Conservation (phyloP, 306 rosid genomes). For the Rosa multiflora region DNA sequence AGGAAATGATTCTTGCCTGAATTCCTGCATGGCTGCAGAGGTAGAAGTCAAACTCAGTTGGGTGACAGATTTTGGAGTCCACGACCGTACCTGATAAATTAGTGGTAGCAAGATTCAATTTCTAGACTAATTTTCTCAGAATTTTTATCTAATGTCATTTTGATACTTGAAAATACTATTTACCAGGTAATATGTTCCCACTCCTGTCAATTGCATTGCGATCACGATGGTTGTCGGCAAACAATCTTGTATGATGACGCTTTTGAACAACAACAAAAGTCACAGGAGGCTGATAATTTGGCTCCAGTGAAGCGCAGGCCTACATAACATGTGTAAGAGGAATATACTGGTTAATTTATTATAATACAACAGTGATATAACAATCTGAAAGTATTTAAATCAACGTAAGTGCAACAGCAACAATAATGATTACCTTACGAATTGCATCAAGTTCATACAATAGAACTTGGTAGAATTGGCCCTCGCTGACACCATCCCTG, state of each 20-base stretch:
- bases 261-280: conserved; percentile 97
- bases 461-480: conserved; percentile 92
- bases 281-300: conserved; percentile 97
- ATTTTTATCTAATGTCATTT: not conserved
- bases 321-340: conserved; percentile 12
- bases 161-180: not conserved
- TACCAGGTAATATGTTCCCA: conserved; percentile 97
- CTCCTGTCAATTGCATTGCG: conserved; percentile 65
- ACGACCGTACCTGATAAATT: conserved; percentile 79
- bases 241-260: conserved; percentile 92
- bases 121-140: not conserved
- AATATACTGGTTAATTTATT: not conserved
- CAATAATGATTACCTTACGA: conserved; percentile 52
- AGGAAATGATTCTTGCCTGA: conserved; percentile 48
- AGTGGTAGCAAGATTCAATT: not conserved
- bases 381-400: not conserved
- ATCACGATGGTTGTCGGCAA: conserved; percentile 76
- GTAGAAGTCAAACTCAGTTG: conserved; percentile 89
- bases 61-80: conserved; percentile 95
- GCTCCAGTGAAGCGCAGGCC: conserved; percentile 94
- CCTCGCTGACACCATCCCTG: conserved; percentile 99
- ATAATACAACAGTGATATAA: not conserved
- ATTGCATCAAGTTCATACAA: conserved; percentile 95
- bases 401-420: not conserved
- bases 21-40: conserved; percentile 97